Evolutionary conservation across 1,139 yeast genomes (phyloP).

Genomic region (Scheffersomyces titani): DNA sequence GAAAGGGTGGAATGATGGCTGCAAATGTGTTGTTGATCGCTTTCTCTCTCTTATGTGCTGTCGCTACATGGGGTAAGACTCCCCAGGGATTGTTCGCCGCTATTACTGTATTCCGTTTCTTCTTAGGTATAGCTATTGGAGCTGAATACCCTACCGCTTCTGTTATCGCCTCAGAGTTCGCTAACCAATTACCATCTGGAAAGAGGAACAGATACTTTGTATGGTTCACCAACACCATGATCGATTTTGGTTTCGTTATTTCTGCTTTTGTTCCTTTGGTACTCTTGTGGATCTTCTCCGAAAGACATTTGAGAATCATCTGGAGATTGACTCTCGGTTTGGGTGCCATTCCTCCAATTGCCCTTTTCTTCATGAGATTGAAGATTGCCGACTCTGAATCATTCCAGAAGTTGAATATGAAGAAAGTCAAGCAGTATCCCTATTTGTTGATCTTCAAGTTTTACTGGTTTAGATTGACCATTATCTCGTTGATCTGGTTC

Average conservation of each 20-base stretch:
- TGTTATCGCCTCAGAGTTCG: conserved; percentile 91
- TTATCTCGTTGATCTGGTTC: conserved; percentile 84
- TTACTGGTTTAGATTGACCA: conserved; percentile 77
- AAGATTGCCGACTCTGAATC: conserved; percentile 72
- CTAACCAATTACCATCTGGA: conserved; percentile 74
- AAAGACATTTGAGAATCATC: conserved; percentile 70
- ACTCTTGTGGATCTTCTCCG: conserved; percentile 76
- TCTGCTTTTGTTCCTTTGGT: conserved; percentile 87
- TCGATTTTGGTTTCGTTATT: conserved; percentile 83
- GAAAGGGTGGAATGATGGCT: conserved; percentile 48
- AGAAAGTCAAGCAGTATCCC: conserved; percentile 60
- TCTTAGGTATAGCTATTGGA: conserved; percentile 82
- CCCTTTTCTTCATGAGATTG: conserved; percentile 74
- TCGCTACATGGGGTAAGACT: conserved; percentile 68
- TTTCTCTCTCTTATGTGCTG: conserved; percentile 72
- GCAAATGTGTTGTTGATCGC: conserved; percentile 47
- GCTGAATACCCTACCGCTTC: conserved; percentile 95
- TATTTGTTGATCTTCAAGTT: conserved; percentile 69
- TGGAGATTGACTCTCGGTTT: conserved; percentile 93
- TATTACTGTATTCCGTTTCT: conserved; percentile 79
- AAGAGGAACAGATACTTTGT: conserved; percentile 85
- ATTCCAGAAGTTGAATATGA: conserved; percentile 71
- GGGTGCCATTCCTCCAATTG: conserved; percentile 88
- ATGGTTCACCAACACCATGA: conserved; percentile 87
- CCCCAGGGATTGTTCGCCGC: conserved; percentile 75